A percentile compares a stretch with the other conserved stretches of the same genome.
These are phyloP conservation scores for Ustilago tritici DNA, from an alignment of 1,284 basidiomycete genomes.

Conservation along the genomic window DNA sequence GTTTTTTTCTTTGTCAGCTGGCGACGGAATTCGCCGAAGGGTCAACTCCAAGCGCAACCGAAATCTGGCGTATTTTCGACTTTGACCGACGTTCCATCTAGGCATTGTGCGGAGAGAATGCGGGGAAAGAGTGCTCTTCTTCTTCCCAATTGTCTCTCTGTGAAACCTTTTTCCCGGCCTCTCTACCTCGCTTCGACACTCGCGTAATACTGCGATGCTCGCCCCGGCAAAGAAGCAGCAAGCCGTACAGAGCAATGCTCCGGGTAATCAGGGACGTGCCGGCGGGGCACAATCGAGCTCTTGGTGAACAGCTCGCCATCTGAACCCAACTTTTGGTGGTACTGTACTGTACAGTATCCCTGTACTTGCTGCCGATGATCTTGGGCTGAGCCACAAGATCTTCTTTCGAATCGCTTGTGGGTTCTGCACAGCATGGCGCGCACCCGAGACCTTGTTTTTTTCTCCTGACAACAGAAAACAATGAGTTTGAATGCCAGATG, in stretches of 20 bases:
- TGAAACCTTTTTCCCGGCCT: slow-evolving; percentile 19
- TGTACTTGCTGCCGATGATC: too few relatives aligned
- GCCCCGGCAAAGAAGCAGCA: not conserved
- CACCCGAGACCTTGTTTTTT: not conserved
- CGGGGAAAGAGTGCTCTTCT: slow-evolving; percentile 9
- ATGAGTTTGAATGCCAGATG: not conserved
- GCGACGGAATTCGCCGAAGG: not conserved
- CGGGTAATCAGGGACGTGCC: slow-evolving; percentile 3
- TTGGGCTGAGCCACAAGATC: not conserved
- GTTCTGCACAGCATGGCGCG: not conserved
- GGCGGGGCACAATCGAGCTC: not conserved
- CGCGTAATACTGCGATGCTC: slow-evolving; percentile 19
- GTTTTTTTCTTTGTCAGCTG: not conserved
- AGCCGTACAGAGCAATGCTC: not conserved
- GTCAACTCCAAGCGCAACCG: not conserved
- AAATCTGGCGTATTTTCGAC: not conserved
- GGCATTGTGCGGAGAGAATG: slow-evolving; percentile 1
- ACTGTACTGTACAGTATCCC: not conserved
- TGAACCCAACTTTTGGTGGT: not conserved
- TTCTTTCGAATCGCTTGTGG: not conserved
- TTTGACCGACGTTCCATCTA: not conserved
- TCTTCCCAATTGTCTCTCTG: not conserved
- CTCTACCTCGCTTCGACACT: slow-evolving; percentile 12
- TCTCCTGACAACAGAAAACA: not conserved
- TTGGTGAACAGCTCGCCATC: not conserved